Conservation (phyloP, 2,329 filamentous ascomycete genomes). For the Helotiales sp. region DNA sequence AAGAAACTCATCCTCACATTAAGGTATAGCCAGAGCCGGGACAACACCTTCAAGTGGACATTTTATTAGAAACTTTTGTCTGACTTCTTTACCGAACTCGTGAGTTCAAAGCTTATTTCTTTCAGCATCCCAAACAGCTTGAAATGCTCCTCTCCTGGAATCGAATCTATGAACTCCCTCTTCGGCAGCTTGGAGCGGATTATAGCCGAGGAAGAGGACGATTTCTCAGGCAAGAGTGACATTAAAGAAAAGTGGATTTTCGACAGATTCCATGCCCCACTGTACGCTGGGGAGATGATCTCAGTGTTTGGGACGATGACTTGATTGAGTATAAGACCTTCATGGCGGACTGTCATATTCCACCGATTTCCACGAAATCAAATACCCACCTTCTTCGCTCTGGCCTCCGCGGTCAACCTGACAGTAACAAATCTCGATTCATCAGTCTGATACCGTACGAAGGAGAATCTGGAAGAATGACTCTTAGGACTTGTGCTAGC, state of each 20-base stretch:
- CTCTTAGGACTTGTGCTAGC: neutral
- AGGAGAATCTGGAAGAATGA: neutral
- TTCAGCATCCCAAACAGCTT: too few species aligned
- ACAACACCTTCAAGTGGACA: slow-evolving; percentile 31
- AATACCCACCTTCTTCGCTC: too few species aligned
- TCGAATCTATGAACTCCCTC: too few species aligned
- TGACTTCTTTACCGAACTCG: slow-evolving; percentile 27
- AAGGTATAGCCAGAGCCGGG: slow-evolving; percentile 18
- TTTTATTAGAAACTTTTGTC: slow-evolving; percentile 31
- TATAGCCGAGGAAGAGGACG: neutral
- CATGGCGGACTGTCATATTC: too few species aligned
- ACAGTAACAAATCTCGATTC: too few species aligned
- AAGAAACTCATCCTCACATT: slow-evolving; percentile 25
- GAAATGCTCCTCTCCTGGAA: too few species aligned
- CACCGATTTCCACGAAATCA: too few species aligned
- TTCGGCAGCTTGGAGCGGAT: too few species aligned
- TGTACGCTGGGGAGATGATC: neutral
- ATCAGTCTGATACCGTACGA: too few species aligned
- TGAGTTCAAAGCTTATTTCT: slow-evolving; percentile 31
- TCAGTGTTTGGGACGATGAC: too few species aligned
- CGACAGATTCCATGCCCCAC: neutral
- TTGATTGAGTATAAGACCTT: neutral
- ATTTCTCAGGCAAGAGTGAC: neutral
- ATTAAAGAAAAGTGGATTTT: neutral
- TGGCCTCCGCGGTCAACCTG: too few species aligned